phyloP scores from a whole-genome alignment of 1,284 basidiomycete genomes.

The Ustilago curta region DNA sequence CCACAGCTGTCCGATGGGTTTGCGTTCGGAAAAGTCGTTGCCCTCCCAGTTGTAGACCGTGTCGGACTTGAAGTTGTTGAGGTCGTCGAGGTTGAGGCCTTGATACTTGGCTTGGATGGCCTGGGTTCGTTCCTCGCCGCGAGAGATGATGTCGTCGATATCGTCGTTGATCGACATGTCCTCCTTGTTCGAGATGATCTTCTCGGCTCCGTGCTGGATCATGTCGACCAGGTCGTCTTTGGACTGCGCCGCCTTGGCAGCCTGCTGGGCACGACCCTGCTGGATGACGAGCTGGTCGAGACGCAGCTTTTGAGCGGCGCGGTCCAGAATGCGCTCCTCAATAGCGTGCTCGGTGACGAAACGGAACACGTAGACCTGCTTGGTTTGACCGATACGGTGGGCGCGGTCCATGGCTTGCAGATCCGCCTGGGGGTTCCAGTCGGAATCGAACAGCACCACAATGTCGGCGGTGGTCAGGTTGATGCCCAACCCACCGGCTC shows the following conservation, averaged over 20 bases:
- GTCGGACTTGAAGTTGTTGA: constrained; percentile 97
- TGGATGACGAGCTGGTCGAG: constrained; percentile 98
- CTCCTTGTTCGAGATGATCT: constrained; percentile 83
- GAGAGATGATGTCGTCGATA: constrained; percentile 88
- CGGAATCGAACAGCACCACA: constrained; percentile 96
- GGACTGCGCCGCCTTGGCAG: constrained; percentile 79
- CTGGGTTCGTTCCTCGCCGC: constrained; percentile 84
- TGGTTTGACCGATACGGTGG: constrained; percentile 97
- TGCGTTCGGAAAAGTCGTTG: constrained; percentile 81
- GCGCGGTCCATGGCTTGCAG: constrained; percentile 99
- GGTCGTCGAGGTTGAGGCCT: constrained; percentile 89
- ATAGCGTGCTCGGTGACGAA: constrained; percentile 97
- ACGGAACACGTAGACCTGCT: constrained; percentile 97
- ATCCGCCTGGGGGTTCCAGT: constrained; percentile 99
- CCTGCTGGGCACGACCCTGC: constrained; percentile 80
- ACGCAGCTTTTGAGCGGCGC: constrained; percentile 94
- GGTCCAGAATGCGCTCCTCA: constrained; percentile 95
- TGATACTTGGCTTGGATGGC: constrained; percentile 94
- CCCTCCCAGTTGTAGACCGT: constrained; percentile 88
- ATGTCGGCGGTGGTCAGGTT: constrained; percentile 95
- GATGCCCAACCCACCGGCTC: constrained; percentile 98
- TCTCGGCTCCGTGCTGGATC: constrained; percentile 97
- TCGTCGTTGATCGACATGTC: constrained; percentile 84
- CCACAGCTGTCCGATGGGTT: constrained; percentile 75
- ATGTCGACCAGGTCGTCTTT: constrained; percentile 98